Conservation (phyloP, 441 rosid genomes). For the Mallotus repandus region DNA sequence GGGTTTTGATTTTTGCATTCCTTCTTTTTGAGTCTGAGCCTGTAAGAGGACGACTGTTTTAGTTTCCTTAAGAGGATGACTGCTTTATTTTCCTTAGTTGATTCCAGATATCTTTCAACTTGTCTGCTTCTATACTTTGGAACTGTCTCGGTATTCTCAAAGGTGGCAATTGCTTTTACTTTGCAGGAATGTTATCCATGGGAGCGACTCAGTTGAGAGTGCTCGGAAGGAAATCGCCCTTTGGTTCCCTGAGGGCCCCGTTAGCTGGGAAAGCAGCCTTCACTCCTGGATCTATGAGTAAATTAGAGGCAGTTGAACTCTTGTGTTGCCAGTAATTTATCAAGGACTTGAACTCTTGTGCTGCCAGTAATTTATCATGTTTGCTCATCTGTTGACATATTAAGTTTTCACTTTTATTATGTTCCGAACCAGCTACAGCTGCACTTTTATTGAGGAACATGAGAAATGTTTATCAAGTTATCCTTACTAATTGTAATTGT, state of each 20-base stretch:
- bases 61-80: background rate
- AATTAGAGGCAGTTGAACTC: background rate
- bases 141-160: background rate
- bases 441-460: background rate
- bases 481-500: background rate
- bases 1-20: too few relatives aligned
- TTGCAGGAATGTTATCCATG: constrained; percentile 88
- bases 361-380: background rate
- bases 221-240: constrained; percentile 78
- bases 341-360: background rate
- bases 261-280: constrained; percentile 77
- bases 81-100: background rate
- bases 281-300: constrained; percentile 82
- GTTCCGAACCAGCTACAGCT: background rate
- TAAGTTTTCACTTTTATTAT: constrained; percentile 1
- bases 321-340: background rate
- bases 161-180: background rate
- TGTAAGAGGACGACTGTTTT: background rate
- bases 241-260: constrained; percentile 87
- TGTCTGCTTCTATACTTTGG: background rate
- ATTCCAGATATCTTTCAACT: background rate
- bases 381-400: background rate
- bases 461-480: background rate
- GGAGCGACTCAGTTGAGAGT: constrained; percentile 82
- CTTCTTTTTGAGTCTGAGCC: background rate